Conservation (phyloP, 2,329 filamentous ascomycete genomes). For the Fusarium falciforme region DNA sequence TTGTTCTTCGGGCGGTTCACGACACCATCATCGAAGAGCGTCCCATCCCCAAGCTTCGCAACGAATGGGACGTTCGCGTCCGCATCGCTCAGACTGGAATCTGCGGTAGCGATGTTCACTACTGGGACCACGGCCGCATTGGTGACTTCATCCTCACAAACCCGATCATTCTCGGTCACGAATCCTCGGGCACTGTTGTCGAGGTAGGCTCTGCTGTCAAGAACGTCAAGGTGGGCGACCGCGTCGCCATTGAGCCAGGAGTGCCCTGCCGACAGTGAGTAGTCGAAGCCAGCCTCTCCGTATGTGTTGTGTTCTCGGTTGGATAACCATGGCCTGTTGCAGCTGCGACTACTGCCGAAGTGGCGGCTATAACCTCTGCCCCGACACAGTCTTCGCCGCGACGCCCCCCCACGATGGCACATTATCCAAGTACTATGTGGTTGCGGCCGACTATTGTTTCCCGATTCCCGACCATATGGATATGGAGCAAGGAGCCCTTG, state of each 20-base stretch:
- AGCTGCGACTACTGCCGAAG: constrained; percentile 55
- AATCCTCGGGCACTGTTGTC: constrained; percentile 7
- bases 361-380: constrained; percentile 47
- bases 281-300: neutral
- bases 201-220: constrained; percentile 11
- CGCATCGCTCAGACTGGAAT: neutral
- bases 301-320: no score
- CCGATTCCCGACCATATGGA: constrained; percentile 9
- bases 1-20: neutral
- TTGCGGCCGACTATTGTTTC: constrained; percentile 11
- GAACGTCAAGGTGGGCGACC: constrained; percentile 25
- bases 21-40: neutral
- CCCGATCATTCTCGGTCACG: constrained; percentile 16
- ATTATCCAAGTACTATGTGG: constrained; percentile 12
- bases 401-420: constrained; percentile 19
- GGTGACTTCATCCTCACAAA: constrained; percentile 5
- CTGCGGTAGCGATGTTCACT: neutral
- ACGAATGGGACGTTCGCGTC: neutral
- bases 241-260: constrained; percentile 61
- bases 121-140: neutral
- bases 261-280: constrained; percentile 51
- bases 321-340: neutral
- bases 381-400: constrained; percentile 14
- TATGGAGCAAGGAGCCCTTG: constrained; percentile 11
- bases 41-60: neutral